Conservation (phyloP, 371 early-diverging fungal genomes). For the Mortierella sp. region DNA sequence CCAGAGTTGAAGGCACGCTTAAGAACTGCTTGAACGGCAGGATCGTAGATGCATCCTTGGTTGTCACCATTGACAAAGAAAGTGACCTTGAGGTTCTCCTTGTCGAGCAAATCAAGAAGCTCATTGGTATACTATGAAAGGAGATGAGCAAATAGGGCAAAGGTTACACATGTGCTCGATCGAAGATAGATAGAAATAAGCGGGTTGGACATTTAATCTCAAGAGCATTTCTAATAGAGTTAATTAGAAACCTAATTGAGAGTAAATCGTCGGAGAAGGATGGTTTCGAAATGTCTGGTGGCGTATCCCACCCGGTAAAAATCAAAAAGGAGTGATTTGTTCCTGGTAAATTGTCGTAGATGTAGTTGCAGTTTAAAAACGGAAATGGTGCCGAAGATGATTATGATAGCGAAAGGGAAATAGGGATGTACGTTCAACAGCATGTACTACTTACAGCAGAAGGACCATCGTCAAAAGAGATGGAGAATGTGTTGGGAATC, state of each 20-base stretch:
- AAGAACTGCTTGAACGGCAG: constrained; percentile 31
- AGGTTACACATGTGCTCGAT: not conserved
- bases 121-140: constrained; percentile 36
- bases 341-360: not conserved
- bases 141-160: not conserved
- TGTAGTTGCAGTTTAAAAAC: not conserved
- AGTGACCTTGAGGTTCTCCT: constrained; percentile 54
- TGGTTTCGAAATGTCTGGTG: not conserved
- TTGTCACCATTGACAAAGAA: constrained; percentile 56
- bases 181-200: not conserved
- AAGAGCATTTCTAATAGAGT: not conserved
- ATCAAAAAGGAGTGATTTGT: not conserved
- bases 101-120: constrained; percentile 45
- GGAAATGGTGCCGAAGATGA: not conserved
- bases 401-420: too few relatives aligned
- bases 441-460: constrained; percentile 28
- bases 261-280: not conserved
- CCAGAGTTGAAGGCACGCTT: constrained; percentile 56
- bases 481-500: constrained; percentile 37
- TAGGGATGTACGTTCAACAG: too few relatives aligned
- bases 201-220: not conserved
- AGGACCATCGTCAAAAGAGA: constrained; percentile 55
- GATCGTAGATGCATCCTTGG: constrained; percentile 48
- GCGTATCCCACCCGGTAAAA: not conserved
- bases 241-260: not conserved